Conservation (phyloP, 352 stramenopile genomes). For the Pythium phragmiticola region DNA sequence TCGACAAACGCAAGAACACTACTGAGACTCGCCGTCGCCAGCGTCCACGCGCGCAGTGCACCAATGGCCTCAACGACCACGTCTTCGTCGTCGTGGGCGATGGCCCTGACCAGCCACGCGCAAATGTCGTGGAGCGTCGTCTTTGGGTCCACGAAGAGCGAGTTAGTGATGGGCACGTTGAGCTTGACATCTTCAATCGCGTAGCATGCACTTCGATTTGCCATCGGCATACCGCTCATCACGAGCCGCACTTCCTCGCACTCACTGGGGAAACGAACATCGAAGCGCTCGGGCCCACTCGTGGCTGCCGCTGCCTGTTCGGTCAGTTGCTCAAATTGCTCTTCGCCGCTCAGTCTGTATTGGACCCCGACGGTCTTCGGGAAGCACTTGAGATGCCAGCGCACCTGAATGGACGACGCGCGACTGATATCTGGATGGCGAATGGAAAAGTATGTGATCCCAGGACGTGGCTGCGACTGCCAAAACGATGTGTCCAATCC, state of each 20-base stretch:
- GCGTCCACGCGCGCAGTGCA: conserved; percentile 61
- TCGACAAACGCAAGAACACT: conserved; percentile 70
- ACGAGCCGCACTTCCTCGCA: conserved; percentile 59
- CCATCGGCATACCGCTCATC: conserved; percentile 56
- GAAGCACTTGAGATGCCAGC: conserved; percentile 69
- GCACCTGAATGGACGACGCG: conserved; percentile 62
- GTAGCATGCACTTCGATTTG: conserved; percentile 69
- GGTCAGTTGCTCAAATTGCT: conserved; percentile 42
- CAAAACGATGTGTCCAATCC: conserved; percentile 60
- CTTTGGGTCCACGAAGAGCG: conserved; percentile 66
- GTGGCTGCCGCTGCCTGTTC: conserved; percentile 28
- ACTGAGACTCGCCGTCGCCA: conserved; percentile 78
- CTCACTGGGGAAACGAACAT: conserved; percentile 37
- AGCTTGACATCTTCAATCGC: conserved; percentile 68
- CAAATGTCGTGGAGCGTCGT: conserved; percentile 56
- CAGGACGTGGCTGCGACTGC: conserved; percentile 65
- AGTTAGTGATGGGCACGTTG: conserved; percentile 50
- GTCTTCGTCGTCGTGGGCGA: conserved; percentile 46
- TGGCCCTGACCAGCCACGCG: conserved; percentile 56
- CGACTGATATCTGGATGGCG: conserved; percentile 35
- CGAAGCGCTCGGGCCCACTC: conserved; percentile 34
- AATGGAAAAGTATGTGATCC: conserved; percentile 52
- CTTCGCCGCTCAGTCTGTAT: conserved; percentile 38
- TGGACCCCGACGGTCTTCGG: conserved; percentile 58
- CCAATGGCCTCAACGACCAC: conserved; percentile 63